Base-by-base conservation (phyloP, 2,329 filamentous ascomycete species). In the Hypomyces rosellus region DNA sequence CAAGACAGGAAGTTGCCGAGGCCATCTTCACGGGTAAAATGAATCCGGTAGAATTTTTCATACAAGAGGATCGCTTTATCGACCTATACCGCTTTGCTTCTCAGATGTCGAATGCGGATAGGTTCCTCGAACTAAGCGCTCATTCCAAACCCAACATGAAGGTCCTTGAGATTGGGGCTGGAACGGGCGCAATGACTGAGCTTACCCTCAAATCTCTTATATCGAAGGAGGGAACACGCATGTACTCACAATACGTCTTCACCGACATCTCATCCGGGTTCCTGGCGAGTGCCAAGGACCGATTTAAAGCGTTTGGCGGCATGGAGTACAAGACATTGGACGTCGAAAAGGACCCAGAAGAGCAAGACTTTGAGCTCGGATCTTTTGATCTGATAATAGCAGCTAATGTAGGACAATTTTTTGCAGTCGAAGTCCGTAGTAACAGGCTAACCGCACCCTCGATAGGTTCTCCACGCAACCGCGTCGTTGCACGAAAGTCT, bases 361-460 rank as follows among this genome's bases (percentile, higher is more conserved):
- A 49, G 1, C 69, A 73, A 42, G 67, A 64, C 0, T 70, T 65
- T 40, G 13, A 46, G 4, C 39, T 34, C 11, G 43, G 52, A 1
- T 51, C 57, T 0, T 72, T 65, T 52, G 71, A 74, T 37, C 13
- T 73, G 3, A 46, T 74, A 14, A 53, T 73, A 18, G 68, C 65
- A 1, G 61, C 59, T 2, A 56, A 61, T 16, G 64, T n/a, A n/a
- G n/a, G n/a, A n/a, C n/a, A n/a, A n/a, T n/a, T n/a, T n/a, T n/a
- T n/a, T n/a, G n/a, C n/a, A n/a, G n/a, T n/a, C n/a, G n/a, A n/a
- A n/a, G n/a, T n/a, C n/a, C n/a, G n/a, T n/a, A n/a, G n/a, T n/a
- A n/a, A n/a, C n/a, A n/a, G n/a, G n/a, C n/a, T n/a, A n/a, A n/a
- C n/a, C n/a, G n/a, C n/a, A n/a, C n/a, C n/a, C n/a, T n/a, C n/a